A percentile compares a stretch with the other conserved stretches of the same genome.
Evolutionary conservation across 805 yeast genomes (phyloP).

Genomic region (Jamesozyma piceae): DNA sequence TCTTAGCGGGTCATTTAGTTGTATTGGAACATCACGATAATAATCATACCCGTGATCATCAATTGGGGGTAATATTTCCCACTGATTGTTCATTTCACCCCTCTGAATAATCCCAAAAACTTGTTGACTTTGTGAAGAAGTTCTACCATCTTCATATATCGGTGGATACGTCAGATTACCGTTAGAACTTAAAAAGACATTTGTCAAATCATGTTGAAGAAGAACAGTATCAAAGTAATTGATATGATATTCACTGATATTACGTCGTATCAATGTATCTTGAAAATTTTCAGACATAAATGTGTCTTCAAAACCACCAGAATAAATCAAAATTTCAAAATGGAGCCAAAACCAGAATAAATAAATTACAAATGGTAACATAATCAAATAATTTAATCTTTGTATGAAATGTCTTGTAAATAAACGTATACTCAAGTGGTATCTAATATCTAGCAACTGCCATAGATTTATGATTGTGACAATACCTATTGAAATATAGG

Average conservation of each 20-base stretch:
- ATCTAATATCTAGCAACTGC: conserved; percentile 64
- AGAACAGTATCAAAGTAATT: conserved; percentile 71
- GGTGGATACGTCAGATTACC: conserved; percentile 69
- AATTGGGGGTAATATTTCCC: conserved; percentile 71
- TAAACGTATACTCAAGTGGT: conserved; percentile 49
- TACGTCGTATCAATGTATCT: conserved; percentile 70
- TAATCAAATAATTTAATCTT: conserved; percentile 59
- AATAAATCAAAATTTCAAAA: conserved; percentile 66
- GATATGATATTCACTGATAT: conserved; percentile 58
- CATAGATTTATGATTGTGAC: conserved; percentile 83
- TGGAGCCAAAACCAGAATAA: conserved; percentile 88
- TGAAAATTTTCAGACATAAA: conserved; percentile 93
- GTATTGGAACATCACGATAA: conserved; percentile 33
- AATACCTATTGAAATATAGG: conserved; percentile 76
- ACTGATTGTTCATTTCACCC: conserved; percentile 56
- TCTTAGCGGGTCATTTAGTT: conserved; percentile 65
- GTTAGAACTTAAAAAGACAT: conserved; percentile 64
- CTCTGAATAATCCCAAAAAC: conserved; percentile 61
- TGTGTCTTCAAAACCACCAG: conserved; percentile 83
- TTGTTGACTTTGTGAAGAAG: conserved; percentile 89
- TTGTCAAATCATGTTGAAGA: conserved; percentile 70
- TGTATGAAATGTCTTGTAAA: conserved; percentile 64
- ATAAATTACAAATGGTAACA: conserved; percentile 76
- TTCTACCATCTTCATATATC: conserved; percentile 91
- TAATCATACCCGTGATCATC: conserved; percentile 33